Evolutionary conservation across 768 basidiomycete species (phyloP).

Genomic region (Lepiota subincarnata): DNA sequence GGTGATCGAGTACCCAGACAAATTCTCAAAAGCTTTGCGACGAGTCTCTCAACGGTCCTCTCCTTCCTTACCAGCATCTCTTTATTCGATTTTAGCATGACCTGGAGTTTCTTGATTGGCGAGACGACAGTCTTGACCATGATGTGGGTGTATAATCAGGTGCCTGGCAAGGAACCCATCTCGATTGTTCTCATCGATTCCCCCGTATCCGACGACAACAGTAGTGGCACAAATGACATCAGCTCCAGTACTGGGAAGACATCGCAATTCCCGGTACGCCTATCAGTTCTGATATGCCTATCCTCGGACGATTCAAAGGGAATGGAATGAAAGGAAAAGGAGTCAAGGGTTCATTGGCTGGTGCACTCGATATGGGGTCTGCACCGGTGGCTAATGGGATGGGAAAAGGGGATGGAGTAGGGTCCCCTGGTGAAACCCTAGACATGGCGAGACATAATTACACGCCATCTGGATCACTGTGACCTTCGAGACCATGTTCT

Average conservation of each 20-base stretch:
- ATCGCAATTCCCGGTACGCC: conserved; percentile 29
- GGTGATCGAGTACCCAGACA: no score
- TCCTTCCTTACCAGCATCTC: conserved; percentile 93
- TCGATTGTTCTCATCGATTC: no score
- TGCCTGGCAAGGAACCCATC: no score
- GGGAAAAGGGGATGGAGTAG: conserved; percentile 3
- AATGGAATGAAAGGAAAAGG: conserved; percentile 33
- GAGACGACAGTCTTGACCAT: conserved; percentile 80
- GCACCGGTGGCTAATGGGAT: conserved; percentile 8
- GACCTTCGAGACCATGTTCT: conserved; percentile 30
- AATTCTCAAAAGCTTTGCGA: no score
- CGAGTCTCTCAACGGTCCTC: no score
- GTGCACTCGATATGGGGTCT: conserved; percentile 37
- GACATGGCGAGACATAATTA: conserved; percentile 33
- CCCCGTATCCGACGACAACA: no score
- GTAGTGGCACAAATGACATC: not conserved
- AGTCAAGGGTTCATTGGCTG: conserved; percentile 34
- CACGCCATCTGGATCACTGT: conserved; percentile 41
- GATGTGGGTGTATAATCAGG: conserved; percentile 98
- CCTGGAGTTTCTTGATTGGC: conserved; percentile 82
- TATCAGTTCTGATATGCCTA: conserved; percentile 48
- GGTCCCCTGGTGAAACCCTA: conserved; percentile 24
- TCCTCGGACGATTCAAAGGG: conserved; percentile 56
- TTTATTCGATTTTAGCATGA: no score
- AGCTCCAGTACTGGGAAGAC: not conserved